phyloP scores from a whole-genome alignment of 306 rosid species.

The Quercus robur region DNA sequence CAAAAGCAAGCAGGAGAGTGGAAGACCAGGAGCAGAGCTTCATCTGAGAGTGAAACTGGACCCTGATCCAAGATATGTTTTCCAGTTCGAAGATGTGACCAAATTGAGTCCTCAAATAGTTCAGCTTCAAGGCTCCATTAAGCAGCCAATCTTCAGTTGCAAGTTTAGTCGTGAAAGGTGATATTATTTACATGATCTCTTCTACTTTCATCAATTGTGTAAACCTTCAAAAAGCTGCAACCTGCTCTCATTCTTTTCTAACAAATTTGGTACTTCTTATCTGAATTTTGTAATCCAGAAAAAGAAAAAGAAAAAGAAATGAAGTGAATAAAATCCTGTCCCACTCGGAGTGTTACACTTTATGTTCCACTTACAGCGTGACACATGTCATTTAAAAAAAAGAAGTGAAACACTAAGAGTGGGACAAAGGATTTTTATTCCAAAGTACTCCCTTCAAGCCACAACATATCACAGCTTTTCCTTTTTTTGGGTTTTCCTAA shows the following conservation, averaged over 20 bases:
- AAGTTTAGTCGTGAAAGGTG: conserved; percentile 90
- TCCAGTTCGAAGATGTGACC: conserved; percentile 76
- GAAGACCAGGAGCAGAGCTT: conserved; percentile 66
- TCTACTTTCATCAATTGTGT: not conserved
- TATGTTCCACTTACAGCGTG: too few relatives aligned
- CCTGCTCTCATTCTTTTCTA: not conserved
- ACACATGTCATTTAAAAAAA: too few relatives aligned
- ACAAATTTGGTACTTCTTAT: not conserved
- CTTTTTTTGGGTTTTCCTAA: too few relatives aligned
- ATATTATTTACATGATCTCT: conserved; percentile 21
- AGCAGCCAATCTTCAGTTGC: conserved; percentile 92
- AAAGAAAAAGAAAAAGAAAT: not conserved
- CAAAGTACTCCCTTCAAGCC: too few relatives aligned
- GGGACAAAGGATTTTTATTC: too few relatives aligned
- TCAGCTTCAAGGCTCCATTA: conserved; percentile 81
- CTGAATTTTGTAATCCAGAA: not conserved
- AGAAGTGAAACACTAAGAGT: too few relatives aligned
- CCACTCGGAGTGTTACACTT: too few relatives aligned
- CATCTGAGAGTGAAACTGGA: conserved; percentile 82
- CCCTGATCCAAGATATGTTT: conserved; percentile 92
- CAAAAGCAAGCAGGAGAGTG: conserved; percentile 61
- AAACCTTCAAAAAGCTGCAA: not conserved
- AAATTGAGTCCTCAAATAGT: conserved; percentile 80
- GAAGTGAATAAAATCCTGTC: too few relatives aligned
- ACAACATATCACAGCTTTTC: too few relatives aligned